Evolutionary conservation across 164 flowering plant species (phyloP).

Genomic region (Protea cynaroides): DNA sequence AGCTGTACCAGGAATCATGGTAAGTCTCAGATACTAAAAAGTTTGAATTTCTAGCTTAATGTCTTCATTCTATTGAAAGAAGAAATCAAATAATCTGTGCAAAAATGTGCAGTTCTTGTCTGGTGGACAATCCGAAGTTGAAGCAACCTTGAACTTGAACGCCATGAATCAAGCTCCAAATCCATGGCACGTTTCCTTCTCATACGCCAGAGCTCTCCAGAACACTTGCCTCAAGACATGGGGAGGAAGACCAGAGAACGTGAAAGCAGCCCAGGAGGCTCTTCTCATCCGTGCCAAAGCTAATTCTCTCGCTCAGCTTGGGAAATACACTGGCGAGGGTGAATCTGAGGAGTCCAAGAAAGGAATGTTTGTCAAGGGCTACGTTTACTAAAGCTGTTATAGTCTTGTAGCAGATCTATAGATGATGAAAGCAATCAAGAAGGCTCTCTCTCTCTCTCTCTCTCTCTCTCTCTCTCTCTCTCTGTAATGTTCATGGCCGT

Average conservation of each 20-base stretch:
- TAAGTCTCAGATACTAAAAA: constrained; percentile 14
- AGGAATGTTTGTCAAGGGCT: constrained; percentile 82
- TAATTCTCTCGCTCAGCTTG: constrained; percentile 90
- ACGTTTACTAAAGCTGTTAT: constrained; percentile 45
- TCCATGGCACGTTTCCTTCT: constrained; percentile 97
- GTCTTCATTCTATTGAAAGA: neutral
- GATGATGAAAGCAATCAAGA: constrained; percentile 13
- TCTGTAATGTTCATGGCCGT: constrained; percentile 31
- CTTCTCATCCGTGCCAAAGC: constrained; percentile 73
- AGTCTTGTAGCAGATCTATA: constrained; percentile 4
- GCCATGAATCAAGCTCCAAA: constrained; percentile 87
- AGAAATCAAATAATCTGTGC: neutral
- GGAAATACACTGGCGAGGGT: constrained; percentile 85
- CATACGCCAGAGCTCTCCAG: constrained; percentile 84
- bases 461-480: neutral
- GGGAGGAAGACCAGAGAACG: constrained; percentile 87
- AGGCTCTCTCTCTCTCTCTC: constrained; percentile 8
- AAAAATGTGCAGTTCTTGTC: constrained; percentile 65
- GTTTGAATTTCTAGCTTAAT: neutral
- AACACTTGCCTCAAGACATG: constrained; percentile 92
- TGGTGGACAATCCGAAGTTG: constrained; percentile 94
- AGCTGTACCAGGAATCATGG: constrained; percentile 92
- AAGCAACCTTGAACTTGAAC: constrained; percentile 82
- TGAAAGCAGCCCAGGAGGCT: constrained; percentile 69
- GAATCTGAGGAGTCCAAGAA: constrained; percentile 83